phyloP scores from a whole-genome alignment of 2,329 filamentous ascomycete genomes.

The Pestalotiopsis sp. region DNA sequence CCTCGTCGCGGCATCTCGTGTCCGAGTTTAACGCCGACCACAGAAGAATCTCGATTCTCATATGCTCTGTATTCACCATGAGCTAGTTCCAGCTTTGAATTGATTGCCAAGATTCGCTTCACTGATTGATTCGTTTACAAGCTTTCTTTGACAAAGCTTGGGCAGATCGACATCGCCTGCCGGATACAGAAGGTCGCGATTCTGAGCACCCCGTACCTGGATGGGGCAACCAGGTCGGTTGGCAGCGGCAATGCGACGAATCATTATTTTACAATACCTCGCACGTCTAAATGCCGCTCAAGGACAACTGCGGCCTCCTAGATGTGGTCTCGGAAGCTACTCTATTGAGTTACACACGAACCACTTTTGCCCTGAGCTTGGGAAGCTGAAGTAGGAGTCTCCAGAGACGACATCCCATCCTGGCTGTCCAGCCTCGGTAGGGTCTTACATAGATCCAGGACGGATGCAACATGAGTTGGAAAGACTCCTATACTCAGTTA shows the following conservation, averaged over 20 bases:
- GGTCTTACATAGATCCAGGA: not conserved
- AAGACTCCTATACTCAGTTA: not conserved
- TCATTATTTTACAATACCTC: not conserved
- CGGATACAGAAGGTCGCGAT: not conserved
- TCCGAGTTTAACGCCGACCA: not conserved
- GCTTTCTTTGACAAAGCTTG: not conserved
- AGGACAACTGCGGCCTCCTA: not conserved
- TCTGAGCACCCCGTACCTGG: not conserved
- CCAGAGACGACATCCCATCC: not conserved
- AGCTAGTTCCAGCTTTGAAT: not conserved
- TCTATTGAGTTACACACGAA: not conserved
- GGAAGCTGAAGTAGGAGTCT: not conserved
- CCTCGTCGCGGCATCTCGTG: no score
- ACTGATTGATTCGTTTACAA: not conserved
- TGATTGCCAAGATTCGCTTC: not conserved
- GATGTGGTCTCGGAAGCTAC: not conserved
- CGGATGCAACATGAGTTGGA: not conserved
- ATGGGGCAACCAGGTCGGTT: constrained; percentile 8
- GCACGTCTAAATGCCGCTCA: not conserved
- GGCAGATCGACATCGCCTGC: not conserved
- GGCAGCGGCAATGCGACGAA: not conserved
- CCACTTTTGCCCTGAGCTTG: not conserved
- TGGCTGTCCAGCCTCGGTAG: not conserved
- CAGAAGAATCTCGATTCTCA: not conserved
- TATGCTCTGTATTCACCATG: not conserved